phyloP scores from a whole-genome alignment of 257 asterid species.

The Anisodus acutangulus region DNA sequence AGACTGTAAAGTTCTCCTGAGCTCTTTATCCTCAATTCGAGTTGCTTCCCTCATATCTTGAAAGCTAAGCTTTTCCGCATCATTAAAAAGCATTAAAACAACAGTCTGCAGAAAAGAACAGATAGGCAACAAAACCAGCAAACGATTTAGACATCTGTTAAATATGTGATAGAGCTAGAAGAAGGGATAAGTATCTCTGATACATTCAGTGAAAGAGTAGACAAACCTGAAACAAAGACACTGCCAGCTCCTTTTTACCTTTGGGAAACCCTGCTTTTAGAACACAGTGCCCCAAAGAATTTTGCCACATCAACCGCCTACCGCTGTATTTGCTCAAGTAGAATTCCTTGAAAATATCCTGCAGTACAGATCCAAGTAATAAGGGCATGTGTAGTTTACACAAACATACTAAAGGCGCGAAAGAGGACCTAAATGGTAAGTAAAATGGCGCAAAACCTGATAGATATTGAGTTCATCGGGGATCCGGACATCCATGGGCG shows the following conservation, averaged over 20 bases:
- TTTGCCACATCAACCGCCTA: conserved; percentile 99
- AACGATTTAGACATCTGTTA: too few relatives aligned
- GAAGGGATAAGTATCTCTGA: too few relatives aligned
- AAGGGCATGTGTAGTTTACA: too few relatives aligned
- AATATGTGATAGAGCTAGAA: too few relatives aligned
- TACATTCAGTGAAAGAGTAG: not conserved
- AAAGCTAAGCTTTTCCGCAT: conserved; percentile 78
- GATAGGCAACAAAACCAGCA: conserved; percentile 1
- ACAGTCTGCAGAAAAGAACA: conserved; percentile 65
- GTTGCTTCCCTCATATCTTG: conserved; percentile 94
- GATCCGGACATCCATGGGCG: conserved; percentile 96
- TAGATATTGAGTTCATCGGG: conserved; percentile 95
- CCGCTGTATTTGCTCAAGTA: conserved; percentile 94
- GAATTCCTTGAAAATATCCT: conserved; percentile 97
- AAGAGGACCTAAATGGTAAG: conserved; percentile 27
- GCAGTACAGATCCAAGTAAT: conserved; percentile 8
- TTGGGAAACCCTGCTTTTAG: conserved; percentile 85
- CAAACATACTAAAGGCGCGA: too few relatives aligned
- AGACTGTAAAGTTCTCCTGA: conserved; percentile 90
- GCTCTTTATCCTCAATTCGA: conserved; percentile 90
- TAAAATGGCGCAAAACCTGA: conserved; percentile 62
- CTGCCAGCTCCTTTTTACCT: conserved; percentile 97
- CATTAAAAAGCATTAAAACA: conserved; percentile 92
- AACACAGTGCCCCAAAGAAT: conserved; percentile 93
- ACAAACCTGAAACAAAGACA: conserved; percentile 94